These are phyloP conservation scores for Calendula officinalis DNA, from an alignment of 129 eudicot species.

Conservation along the genomic window DNA sequence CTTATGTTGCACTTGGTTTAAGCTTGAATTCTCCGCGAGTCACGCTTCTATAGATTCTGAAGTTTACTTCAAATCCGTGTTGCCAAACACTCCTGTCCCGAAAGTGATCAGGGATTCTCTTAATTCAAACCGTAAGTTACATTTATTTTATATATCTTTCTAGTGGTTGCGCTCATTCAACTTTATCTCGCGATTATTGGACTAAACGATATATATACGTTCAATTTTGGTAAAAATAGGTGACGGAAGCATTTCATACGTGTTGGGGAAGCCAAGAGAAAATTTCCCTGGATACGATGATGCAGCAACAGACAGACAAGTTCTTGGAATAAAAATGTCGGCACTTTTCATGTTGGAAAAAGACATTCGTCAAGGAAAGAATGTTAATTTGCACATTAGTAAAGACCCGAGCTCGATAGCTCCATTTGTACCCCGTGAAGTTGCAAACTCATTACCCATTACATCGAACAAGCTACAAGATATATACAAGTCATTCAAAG, in stretches of 20 bases:
- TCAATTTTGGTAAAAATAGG: slow-evolving; percentile 18
- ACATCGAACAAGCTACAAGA: slow-evolving; percentile 29
- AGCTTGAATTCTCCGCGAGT: background rate
- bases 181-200: background rate
- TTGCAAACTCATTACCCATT: slow-evolving; percentile 31
- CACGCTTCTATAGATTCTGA: slow-evolving; percentile 5
- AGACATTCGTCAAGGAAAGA: slow-evolving; percentile 6
- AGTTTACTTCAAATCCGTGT: background rate
- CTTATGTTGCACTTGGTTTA: background rate
- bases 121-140: background rate
- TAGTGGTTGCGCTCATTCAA: background rate
- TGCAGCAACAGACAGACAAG: slow-evolving; percentile 42
- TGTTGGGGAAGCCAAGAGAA: slow-evolving; percentile 29
- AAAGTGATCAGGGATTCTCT: slow-evolving; percentile 17
- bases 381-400: slow-evolving; percentile 28
- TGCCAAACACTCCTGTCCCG: slow-evolving; percentile 3
- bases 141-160: background rate
- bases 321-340: slow-evolving; percentile 37
- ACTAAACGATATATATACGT: background rate
- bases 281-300: slow-evolving; percentile 23
- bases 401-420: slow-evolving; percentile 15
- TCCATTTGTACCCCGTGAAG: slow-evolving; percentile 31
- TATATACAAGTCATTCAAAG: slow-evolving; percentile 21
- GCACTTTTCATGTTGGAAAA: slow-evolving; percentile 42
- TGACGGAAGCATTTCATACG: slow-evolving; percentile 32